phyloP scores from a whole-genome alignment of 1,284 basidiomycete genomes.

The Heterobasidion parviporum region DNA sequence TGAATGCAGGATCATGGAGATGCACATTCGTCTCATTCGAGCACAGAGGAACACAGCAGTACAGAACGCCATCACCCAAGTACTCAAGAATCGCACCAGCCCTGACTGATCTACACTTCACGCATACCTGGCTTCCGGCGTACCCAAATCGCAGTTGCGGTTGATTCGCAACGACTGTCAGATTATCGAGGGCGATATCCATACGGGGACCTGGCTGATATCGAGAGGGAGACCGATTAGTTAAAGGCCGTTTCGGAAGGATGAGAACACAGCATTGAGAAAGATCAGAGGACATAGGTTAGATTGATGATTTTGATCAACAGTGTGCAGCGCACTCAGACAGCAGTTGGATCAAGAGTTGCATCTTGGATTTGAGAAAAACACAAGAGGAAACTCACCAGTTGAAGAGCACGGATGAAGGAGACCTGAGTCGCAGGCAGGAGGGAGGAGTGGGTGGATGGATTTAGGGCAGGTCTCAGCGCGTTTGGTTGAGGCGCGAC shows the following conservation, averaged over 20 bases:
- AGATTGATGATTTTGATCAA: background rate
- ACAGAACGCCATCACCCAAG: too few relatives aligned
- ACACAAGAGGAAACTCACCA: background rate
- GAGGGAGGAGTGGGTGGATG: background rate
- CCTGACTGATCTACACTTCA: too few relatives aligned
- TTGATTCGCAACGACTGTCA: too few relatives aligned
- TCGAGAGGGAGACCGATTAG: too few relatives aligned
- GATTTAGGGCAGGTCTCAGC: conserved; percentile 10
- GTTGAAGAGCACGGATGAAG: background rate
- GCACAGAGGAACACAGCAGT: too few relatives aligned
- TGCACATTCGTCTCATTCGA: too few relatives aligned
- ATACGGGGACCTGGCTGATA: too few relatives aligned
- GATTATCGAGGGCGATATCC: too few relatives aligned
- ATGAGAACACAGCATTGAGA: background rate
- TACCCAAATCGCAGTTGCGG: too few relatives aligned
- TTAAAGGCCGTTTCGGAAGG: background rate
- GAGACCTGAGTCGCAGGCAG: background rate
- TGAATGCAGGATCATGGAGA: too few relatives aligned
- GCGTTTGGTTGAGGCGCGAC: background rate
- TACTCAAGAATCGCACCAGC: too few relatives aligned
- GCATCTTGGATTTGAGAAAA: background rate
- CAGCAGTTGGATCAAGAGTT: conserved; percentile 6
- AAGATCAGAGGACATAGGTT: conserved; percentile 6
- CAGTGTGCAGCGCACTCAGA: conserved; percentile 5
- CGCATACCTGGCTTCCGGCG: too few relatives aligned